phyloP scores from a whole-genome alignment of 371 early-diverging fungal species.

The Lichtheimia ramosa region DNA sequence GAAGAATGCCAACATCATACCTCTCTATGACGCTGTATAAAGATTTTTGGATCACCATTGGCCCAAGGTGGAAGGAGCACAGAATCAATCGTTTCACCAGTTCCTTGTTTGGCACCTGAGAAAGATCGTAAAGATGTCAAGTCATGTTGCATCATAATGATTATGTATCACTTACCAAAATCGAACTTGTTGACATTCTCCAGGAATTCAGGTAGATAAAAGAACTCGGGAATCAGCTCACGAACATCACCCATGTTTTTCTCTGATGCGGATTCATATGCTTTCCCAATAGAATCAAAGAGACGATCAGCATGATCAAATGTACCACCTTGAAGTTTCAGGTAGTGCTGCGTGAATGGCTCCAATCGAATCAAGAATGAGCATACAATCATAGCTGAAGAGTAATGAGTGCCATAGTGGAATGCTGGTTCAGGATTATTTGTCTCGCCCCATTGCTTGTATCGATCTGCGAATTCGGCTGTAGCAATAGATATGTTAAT shows the following conservation, averaged over 20 bases:
- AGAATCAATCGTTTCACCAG: slow-evolving; percentile 73
- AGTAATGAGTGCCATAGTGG: slow-evolving; percentile 92
- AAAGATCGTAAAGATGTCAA: neutral
- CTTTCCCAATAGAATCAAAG: slow-evolving; percentile 66
- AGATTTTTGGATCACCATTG: slow-evolving; percentile 79
- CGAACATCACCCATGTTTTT: slow-evolving; percentile 83
- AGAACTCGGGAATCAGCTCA: slow-evolving; percentile 90
- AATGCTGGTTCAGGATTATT: slow-evolving; percentile 72
- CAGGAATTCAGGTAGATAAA: slow-evolving; percentile 85
- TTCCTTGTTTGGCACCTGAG: slow-evolving; percentile 65
- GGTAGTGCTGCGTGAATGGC: slow-evolving; percentile 81
- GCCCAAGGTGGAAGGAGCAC: slow-evolving; percentile 89
- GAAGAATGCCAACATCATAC: slow-evolving; percentile 12
- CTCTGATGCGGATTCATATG: slow-evolving; percentile 69
- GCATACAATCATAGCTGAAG: slow-evolving; percentile 83
- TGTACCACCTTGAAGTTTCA: slow-evolving; percentile 82
- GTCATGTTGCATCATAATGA: neutral
- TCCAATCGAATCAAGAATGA: slow-evolving; percentile 84
- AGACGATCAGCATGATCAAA: slow-evolving; percentile 86
- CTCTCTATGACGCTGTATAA: slow-evolving; percentile 85
- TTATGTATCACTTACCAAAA: slow-evolving; percentile 54
- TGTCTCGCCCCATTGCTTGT: slow-evolving; percentile 74
- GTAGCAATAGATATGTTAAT: no score
- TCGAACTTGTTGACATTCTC: slow-evolving; percentile 84
- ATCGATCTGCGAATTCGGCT: slow-evolving; percentile 57